A percentile compares a stretch with the other conserved stretches of the same genome.
phyloP scores from a whole-genome alignment of 495 filamentous ascomycete species.

The Penicillium waksmanii region DNA sequence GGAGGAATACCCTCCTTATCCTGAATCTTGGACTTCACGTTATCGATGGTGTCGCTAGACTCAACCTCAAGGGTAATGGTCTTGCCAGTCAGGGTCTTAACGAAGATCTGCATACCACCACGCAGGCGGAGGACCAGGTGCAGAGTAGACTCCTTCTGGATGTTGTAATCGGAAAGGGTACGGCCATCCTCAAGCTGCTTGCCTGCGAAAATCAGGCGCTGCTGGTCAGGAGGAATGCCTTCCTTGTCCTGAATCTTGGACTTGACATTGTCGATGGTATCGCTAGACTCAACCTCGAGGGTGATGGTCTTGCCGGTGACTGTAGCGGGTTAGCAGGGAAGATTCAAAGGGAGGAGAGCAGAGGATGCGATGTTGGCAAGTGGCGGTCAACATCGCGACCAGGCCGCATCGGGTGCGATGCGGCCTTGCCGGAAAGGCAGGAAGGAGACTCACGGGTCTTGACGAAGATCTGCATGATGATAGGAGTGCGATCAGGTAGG shows the following conservation, averaged over 20 bases:
- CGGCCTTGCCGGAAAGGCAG: slow-evolving; percentile 6
- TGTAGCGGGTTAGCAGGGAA: slow-evolving; percentile 26
- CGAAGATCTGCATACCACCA: slow-evolving; percentile 99
- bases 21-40: slow-evolving; percentile 83
- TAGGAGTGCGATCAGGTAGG: slow-evolving; percentile 19
- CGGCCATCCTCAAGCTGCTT: slow-evolving; percentile 98
- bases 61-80: slow-evolving; percentile 99
- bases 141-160: slow-evolving; percentile 96
- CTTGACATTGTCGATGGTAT: slow-evolving; percentile 99
- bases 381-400: slow-evolving; percentile 1
- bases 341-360: not conserved
- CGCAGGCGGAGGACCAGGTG: slow-evolving; percentile 96
- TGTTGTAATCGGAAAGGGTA: slow-evolving; percentile 96
- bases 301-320: slow-evolving; percentile 99
- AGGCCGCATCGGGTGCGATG: not conserved
- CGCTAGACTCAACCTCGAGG: slow-evolving; percentile 96
- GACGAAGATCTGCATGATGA: slow-evolving; percentile 94
- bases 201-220: slow-evolving; percentile 97
- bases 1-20: slow-evolving; percentile 81
- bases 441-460: slow-evolving; percentile 78
- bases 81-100: slow-evolving; percentile 93
- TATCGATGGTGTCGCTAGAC: slow-evolving; percentile 94
- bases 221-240: slow-evolving; percentile 96
- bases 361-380: slow-evolving; percentile 11
- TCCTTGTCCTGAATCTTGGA: slow-evolving; percentile 99